Evolutionary conservation across 2,329 filamentous ascomycete species (phyloP).

Genomic region (Pestalotiopsis sp.): DNA sequence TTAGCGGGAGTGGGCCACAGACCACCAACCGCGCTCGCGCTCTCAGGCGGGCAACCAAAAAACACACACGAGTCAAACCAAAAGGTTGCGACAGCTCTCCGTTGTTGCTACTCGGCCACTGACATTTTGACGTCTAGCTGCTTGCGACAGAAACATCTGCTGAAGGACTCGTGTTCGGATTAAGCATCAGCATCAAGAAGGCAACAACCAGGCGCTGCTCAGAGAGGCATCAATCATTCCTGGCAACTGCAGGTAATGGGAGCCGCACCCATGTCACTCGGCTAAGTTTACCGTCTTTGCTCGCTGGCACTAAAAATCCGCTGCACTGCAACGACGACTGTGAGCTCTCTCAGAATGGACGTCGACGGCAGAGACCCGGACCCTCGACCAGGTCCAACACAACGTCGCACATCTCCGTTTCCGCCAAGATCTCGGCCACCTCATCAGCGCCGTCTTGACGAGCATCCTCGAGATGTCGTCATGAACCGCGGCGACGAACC

Average conservation of each 20-base stretch:
- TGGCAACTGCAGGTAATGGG: constrained; percentile 2
- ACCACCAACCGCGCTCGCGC: constrained; percentile 2
- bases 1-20: not conserved
- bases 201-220: not conserved
- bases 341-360: constrained; percentile 9
- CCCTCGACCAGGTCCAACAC: constrained; percentile 9
- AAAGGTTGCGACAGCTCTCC: not conserved
- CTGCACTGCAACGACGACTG: not conserved
- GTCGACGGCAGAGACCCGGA: constrained; percentile 9
- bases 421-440: constrained; percentile 19
- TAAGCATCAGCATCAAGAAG: not conserved
- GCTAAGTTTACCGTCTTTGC: constrained; percentile 12
- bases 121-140: not conserved
- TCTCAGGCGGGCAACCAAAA: not conserved
- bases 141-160: not conserved
- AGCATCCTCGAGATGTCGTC: constrained; percentile 38
- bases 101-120: not conserved
- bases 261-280: constrained; percentile 12
- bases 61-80: not conserved
- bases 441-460: constrained; percentile 16
- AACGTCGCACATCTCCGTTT: constrained; percentile 17
- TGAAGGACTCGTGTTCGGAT: not conserved
- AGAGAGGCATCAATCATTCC: not conserved
- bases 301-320: constrained; percentile 12
- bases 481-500: constrained; percentile 44